Conservation (phyloP, 805 yeast species). For the Candida ortonii region DNA sequence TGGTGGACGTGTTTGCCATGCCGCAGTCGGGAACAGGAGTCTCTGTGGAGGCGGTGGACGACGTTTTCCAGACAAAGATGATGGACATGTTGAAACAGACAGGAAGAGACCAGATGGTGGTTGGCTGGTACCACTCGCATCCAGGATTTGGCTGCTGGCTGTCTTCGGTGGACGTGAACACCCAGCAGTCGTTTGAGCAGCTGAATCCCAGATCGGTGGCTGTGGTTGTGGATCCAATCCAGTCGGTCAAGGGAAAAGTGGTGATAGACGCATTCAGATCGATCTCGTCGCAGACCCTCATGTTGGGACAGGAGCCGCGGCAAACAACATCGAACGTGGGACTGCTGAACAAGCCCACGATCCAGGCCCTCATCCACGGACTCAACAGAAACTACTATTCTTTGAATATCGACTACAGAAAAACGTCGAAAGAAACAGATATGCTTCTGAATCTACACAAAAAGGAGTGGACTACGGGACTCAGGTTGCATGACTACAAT, state of each 20-base stretch:
- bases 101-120: slow-evolving; percentile 99
- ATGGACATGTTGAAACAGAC: slow-evolving; percentile 99
- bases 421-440: slow-evolving; percentile 86
- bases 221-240: slow-evolving; percentile 97
- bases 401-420: slow-evolving; percentile 88
- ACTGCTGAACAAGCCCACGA: slow-evolving; percentile 90
- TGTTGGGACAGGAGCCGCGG: slow-evolving; percentile 97
- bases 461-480: slow-evolving; percentile 92
- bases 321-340: slow-evolving; percentile 97
- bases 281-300: slow-evolving; percentile 79
- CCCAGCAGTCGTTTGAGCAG: slow-evolving; percentile 97
- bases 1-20: slow-evolving; percentile 98
- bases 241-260: slow-evolving; percentile 97
- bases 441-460: slow-evolving; percentile 94
- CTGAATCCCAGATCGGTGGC: slow-evolving; percentile 95
- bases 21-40: slow-evolving; percentile 98
- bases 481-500: slow-evolving; percentile 72
- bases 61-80: slow-evolving; percentile 97
- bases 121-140: slow-evolving; percentile 99
- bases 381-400: slow-evolving; percentile 96
- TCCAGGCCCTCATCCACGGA: slow-evolving; percentile 96
- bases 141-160: slow-evolving; percentile 99
- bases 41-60: slow-evolving; percentile 98
- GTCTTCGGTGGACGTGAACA: slow-evolving; percentile 93
- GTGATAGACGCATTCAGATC: slow-evolving; percentile 98